A percentile compares a stretch with the other conserved stretches of the same genome.
These are phyloP conservation scores for Xylariaceae sp. DNA, from an alignment of 2,329 filamentous ascomycete species.

Conservation along the genomic window DNA sequence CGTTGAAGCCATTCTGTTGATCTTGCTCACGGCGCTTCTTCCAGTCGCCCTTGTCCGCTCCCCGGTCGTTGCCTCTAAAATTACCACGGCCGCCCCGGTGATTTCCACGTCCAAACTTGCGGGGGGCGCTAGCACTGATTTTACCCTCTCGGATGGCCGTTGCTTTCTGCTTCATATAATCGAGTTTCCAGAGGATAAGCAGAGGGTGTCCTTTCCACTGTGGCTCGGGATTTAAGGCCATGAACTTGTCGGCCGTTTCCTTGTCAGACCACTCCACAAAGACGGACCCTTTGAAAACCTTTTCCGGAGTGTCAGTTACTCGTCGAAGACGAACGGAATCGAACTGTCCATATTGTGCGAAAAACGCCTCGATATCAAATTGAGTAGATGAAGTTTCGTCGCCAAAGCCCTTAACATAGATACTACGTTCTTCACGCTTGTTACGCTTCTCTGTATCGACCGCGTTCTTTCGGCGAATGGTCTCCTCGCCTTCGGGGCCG, in stretches of 20 bases:
- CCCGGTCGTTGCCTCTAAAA: conserved; percentile 47
- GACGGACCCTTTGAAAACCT: conserved; percentile 92
- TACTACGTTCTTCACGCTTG: conserved; percentile 73
- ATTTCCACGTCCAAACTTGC: conserved; percentile 41
- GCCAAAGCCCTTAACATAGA: conserved; percentile 96
- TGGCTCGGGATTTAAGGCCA: conserved; percentile 80
- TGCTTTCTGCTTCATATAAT: conserved; percentile 81
- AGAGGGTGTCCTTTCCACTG: conserved; percentile 83
- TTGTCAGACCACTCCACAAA: conserved; percentile 90
- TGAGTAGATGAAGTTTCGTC: conserved; percentile 84
- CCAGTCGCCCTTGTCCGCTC: conserved; percentile 62
- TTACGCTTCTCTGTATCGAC: conserved; percentile 66
- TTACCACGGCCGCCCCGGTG: conserved; percentile 46
- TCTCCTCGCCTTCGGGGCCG: conserved; percentile 76
- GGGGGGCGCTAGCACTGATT: conserved; percentile 62
- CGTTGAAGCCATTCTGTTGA: conserved; percentile 65
- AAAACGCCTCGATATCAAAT: conserved; percentile 93
- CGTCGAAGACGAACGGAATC: conserved; percentile 89
- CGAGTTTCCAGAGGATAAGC: conserved; percentile 84
- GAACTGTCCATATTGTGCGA: conserved; percentile 78
- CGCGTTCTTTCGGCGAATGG: conserved; percentile 77
- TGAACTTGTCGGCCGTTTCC: conserved; percentile 80
- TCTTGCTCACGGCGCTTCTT: conserved; percentile 69
- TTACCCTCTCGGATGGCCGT: conserved; percentile 74
- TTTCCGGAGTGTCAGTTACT: conserved; percentile 57